Conservation (phyloP, 1,139 yeast genomes). For the Tardiomyces depauwii region DNA sequence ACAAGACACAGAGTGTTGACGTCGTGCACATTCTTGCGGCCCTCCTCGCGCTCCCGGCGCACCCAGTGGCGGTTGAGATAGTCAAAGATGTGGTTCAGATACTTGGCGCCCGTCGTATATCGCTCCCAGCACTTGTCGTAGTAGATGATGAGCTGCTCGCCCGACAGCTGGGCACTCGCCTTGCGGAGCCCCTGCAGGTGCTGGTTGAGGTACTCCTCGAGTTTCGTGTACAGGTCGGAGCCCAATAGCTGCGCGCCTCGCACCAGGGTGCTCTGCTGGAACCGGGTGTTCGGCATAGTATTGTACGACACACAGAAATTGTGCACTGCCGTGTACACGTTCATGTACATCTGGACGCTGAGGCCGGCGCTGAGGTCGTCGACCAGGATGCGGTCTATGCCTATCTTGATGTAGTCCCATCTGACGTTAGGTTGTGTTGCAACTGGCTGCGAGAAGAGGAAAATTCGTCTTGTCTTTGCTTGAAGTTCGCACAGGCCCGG, state of each 20-base stretch:
- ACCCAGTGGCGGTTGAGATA: conserved; percentile 98
- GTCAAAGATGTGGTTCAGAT: conserved; percentile 86
- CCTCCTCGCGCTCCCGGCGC: conserved; percentile 89
- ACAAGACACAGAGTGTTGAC: conserved; percentile 79
- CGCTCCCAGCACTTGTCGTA: conserved; percentile 86
- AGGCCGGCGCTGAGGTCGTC: conserved; percentile 27
- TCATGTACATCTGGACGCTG: conserved; percentile 29
- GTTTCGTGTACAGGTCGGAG: conserved; percentile 70
- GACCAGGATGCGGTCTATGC: conserved; percentile 28
- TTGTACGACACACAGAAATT: conserved; percentile 87
- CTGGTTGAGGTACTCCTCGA: conserved; percentile 51
- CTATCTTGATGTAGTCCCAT: conserved; percentile 29
- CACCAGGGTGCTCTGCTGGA: conserved; percentile 23
- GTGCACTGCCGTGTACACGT: conserved; percentile 57
- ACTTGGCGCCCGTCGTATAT: conserved; percentile 83
- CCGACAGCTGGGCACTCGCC: not conserved
- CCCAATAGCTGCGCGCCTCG: conserved; percentile 49
- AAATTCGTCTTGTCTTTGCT: no score
- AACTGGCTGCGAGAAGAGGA: no score
- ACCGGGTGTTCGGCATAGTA: conserved; percentile 28
- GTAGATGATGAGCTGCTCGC: conserved; percentile 49
- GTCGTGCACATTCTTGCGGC: conserved; percentile 83
- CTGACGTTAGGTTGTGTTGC: conserved; percentile 5
- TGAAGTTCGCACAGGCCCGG: no score
- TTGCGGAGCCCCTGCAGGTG: conserved; percentile 42